phyloP scores from a whole-genome alignment of 805 yeast genomes.

The Starmerella apicola region DNA sequence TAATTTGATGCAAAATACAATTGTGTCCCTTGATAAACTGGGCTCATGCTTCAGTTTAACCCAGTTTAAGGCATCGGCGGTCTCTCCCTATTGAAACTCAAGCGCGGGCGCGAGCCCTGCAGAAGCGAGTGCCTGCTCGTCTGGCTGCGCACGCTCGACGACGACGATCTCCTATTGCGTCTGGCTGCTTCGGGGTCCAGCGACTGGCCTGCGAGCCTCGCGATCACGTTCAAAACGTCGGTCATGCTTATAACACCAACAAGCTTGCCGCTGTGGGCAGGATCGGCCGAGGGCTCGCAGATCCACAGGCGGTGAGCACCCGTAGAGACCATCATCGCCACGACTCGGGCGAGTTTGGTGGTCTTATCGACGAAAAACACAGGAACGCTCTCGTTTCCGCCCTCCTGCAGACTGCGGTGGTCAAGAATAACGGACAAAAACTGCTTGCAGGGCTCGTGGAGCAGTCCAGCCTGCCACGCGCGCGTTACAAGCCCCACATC shows the following conservation, averaged over 20 bases:
- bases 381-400: conserved; percentile 84
- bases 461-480: conserved; percentile 71
- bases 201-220: conserved; percentile 53
- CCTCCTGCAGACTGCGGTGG: conserved; percentile 82
- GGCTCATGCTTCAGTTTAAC: too few species aligned
- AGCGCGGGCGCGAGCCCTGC: conserved; percentile 10
- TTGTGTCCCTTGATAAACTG: too few species aligned
- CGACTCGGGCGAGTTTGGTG: conserved; percentile 71
- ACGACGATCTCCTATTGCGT: conserved; percentile 55
- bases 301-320: conserved; percentile 63
- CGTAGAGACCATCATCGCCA: conserved; percentile 93
- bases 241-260: conserved; percentile 88
- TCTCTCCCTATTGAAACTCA: conserved; percentile 17
- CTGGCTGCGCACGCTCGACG: conserved; percentile 20
- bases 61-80: not conserved
- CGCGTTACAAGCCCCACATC: conserved; percentile 83
- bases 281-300: conserved; percentile 26
- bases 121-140: conserved; percentile 16
- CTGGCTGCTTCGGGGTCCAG: conserved; percentile 83
- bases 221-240: conserved; percentile 72
- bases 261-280: conserved; percentile 49
- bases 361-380: conserved; percentile 80
- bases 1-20: too few species aligned
- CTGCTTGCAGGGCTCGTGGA: conserved; percentile 73
- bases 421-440: conserved; percentile 77